A percentile compares a stretch with the other conserved stretches of the same genome.
These are phyloP conservation scores for Dichotomocladium elegans DNA, from an alignment of 371 early-diverging fungal species.

Conservation along the genomic window DNA sequence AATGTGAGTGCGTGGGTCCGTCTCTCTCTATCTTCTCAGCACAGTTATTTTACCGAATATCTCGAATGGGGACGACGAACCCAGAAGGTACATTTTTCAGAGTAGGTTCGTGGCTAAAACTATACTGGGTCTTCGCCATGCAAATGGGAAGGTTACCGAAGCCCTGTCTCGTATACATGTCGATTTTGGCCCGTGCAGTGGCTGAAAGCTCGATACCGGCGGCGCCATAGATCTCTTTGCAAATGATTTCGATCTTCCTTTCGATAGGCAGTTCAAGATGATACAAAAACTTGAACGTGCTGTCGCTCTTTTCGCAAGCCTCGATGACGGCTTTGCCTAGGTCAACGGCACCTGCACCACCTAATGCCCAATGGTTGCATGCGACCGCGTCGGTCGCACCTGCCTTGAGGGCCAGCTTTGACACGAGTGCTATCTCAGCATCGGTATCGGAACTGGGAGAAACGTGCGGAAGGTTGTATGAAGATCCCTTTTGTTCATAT, in stretches of 20 bases:
- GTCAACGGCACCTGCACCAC: conserved; percentile 86
- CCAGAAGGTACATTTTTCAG: conserved; percentile 90
- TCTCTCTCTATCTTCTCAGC: too few species aligned
- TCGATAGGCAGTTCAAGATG: conserved; percentile 70
- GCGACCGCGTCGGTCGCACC: conserved; percentile 86
- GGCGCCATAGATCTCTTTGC: conserved; percentile 91
- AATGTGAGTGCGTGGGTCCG: neutral
- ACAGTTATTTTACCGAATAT: conserved; percentile 48
- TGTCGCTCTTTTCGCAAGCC: conserved; percentile 59
- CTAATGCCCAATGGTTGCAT: conserved; percentile 90
- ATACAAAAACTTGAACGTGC: conserved; percentile 81
- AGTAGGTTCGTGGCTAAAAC: conserved; percentile 85
- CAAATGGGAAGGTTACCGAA: conserved; percentile 88
- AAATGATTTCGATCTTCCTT: conserved; percentile 89
- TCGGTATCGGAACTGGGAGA: conserved; percentile 68
- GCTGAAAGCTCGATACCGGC: conserved; percentile 80
- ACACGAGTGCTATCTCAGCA: conserved; percentile 80
- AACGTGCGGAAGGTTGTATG: neutral
- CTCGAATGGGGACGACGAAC: conserved; percentile 90
- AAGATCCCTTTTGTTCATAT: too few species aligned
- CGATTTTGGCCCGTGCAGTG: conserved; percentile 77
- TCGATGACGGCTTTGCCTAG: conserved; percentile 81
- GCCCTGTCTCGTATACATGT: conserved; percentile 76
- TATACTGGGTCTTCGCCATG: conserved; percentile 97
- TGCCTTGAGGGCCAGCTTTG: conserved; percentile 68